Conservation (phyloP, 768 basidiomycete genomes). For the Nidularia sp. region DNA sequence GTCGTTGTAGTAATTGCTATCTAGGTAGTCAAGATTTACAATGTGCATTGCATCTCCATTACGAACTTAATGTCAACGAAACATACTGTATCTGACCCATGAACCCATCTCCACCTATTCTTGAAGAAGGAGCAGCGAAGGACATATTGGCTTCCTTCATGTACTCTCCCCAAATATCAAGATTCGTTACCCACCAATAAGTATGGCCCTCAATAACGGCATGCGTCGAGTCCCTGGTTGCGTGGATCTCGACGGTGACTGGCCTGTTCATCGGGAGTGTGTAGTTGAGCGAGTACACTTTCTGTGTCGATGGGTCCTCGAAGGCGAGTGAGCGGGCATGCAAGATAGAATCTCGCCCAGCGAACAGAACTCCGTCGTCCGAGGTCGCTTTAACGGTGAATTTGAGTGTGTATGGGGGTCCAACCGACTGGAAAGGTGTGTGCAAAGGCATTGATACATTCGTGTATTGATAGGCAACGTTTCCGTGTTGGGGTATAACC, state of each 20-base stretch:
- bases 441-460: not conserved
- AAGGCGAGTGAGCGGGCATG: not conserved
- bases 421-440: not conserved
- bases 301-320: not conserved
- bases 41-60: conserved; percentile 4
- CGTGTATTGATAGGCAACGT: not conserved
- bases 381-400: not conserved
- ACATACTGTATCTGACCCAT: not conserved
- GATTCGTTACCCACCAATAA: not conserved
- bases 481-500: not conserved
- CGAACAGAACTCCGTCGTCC: not conserved
- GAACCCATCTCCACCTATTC: not conserved
- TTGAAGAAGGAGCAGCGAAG: not conserved
- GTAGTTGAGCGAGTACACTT: not conserved
- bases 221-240: not conserved
- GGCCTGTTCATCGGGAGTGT: not conserved
- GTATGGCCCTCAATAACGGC: not conserved
- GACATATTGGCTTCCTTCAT: not conserved
- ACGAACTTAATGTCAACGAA: not conserved
- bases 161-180: not conserved
- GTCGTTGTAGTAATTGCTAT: too few relatives aligned
- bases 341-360: not conserved
- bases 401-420: not conserved
- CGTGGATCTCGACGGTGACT: not conserved
- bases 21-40: too few relatives aligned